Base-by-base conservation (phyloP, 1,139 yeast genomes). In the Debaryomycetaceae sp. region DNA sequence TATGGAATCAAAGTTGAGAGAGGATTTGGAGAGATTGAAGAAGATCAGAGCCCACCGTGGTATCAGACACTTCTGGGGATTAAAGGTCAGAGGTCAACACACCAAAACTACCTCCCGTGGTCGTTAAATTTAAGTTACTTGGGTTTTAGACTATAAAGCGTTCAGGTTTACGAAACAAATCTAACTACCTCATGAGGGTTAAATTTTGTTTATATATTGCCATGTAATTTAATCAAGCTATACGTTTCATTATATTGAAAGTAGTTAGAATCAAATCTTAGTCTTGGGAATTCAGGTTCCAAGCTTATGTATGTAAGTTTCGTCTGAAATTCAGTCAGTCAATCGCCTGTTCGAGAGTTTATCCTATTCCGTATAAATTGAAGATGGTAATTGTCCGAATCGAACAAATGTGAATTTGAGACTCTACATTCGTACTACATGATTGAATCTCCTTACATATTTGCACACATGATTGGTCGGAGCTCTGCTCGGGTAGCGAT, bases 11-110 rank as follows among this genome's bases (percentile, higher is more conserved):
- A 93, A 93, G 83, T 88, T 93, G 80, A 95, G 99, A 87, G 99
- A 93, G 75, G 99, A 93, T 73, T 84, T 93, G 77, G 99, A 93
- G 83, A 93, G 98, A 85, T 85, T 93, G 78, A 95, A 95, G 96
- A 93, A 95, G 83, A 93, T 95, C 86, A 93, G 98, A 86, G 83
- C 98, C 70, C 99, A 93, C 95, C 87, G 98, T 82, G 99, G 99
- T 91, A 87, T 93, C 77, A 89, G 99, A 86, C 99, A 93, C 85
- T 91, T 86, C 95, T 95, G 98, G 98, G 98, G 98, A 70, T 79
- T 87, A 70, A 80, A 81, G 75, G 85, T 81, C 72, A 90, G 98
- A 86, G 98, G 98, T 83, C 98, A 91, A 86, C 99, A 93, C 83
- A 93, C 99, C 85, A 93, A 93, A 87, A 91, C 98, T 75, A 93